Evolutionary conservation across 2,329 filamentous ascomycete species (phyloP).

Genomic region (Fusarium sp.): DNA sequence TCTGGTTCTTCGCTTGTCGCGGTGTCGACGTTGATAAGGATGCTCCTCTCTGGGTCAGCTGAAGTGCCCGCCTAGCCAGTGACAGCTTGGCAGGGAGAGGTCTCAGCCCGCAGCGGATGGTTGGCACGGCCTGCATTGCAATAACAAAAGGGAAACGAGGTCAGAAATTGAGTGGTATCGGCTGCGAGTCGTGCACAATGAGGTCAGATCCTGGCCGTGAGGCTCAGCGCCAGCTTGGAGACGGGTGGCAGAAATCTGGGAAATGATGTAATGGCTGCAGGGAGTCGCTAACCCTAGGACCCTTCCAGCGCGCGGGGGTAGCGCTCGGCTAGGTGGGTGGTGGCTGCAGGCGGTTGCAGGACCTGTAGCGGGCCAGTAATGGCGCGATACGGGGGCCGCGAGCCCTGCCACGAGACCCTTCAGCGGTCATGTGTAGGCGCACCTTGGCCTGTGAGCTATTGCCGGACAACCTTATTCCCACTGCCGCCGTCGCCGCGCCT

Average conservation of each 20-base stretch:
- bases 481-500: background rate
- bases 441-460: background rate
- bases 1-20: conserved; percentile 52
- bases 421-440: conserved; percentile 9
- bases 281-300: background rate
- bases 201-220: background rate
- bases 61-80: background rate
- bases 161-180: no score
- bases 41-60: background rate
- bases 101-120: conserved; percentile 21
- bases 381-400: background rate
- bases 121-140: conserved; percentile 17
- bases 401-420: no score
- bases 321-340: no score
- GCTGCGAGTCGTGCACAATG: no score
- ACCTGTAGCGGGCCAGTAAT: background rate
- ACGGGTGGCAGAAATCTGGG: background rate
- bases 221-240: background rate
- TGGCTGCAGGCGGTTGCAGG: background rate
- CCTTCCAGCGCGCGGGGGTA: no score
- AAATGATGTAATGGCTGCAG: background rate
- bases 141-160: no score
- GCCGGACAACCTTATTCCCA: background rate
- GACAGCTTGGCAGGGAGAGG: conserved; percentile 20
- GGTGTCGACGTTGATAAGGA: conserved; percentile 46